These are phyloP conservation scores for Nectriaceae sp. DNA, from an alignment of 2,329 filamentous ascomycete species.

Conservation along the genomic window DNA sequence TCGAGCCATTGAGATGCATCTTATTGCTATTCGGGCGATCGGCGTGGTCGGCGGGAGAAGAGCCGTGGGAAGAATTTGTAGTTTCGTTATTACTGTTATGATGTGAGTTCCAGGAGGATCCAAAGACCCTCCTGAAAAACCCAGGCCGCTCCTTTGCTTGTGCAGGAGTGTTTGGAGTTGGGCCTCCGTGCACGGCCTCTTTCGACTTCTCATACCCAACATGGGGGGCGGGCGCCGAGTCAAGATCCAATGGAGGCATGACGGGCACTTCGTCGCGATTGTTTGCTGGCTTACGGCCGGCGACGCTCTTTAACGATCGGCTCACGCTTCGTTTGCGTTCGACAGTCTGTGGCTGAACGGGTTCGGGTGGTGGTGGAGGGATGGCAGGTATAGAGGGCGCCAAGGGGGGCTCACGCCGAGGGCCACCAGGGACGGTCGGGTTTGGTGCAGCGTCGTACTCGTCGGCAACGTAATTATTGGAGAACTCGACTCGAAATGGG, in stretches of 20 bases:
- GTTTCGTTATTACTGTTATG: slow-evolving; percentile 21
- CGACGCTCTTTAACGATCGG: slow-evolving; percentile 56
- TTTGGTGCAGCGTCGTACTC: slow-evolving; percentile 83
- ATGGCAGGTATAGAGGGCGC: slow-evolving; percentile 38
- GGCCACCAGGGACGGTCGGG: slow-evolving; percentile 80
- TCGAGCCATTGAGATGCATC: slow-evolving; percentile 50
- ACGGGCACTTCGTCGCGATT: slow-evolving; percentile 30
- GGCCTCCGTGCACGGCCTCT: slow-evolving; percentile 49
- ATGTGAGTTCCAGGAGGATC: slow-evolving; percentile 57
- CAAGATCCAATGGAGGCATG: slow-evolving; percentile 41
- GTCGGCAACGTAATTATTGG: slow-evolving; percentile 49
- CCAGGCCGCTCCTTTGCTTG: slow-evolving; percentile 71
- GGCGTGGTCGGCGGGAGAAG: slow-evolving; percentile 36
- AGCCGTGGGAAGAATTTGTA: slow-evolving; percentile 21
- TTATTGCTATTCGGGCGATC: slow-evolving; percentile 34
- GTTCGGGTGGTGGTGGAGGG: slow-evolving; percentile 41
- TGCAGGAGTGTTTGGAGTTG: slow-evolving; percentile 51
- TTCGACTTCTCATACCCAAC: slow-evolving; percentile 62
- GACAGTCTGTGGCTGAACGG: slow-evolving; percentile 40
- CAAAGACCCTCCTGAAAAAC: slow-evolving; percentile 93
- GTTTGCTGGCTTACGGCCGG: slow-evolving; percentile 34
- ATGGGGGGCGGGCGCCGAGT: slow-evolving; percentile 59
- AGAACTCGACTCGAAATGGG: slow-evolving; percentile 51
- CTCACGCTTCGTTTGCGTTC: slow-evolving; percentile 58
- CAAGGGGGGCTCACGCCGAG: slow-evolving; percentile 50